phyloP scores from a whole-genome alignment of 2,329 filamentous ascomycete genomes.

The Allantophomopsis cytisporea region DNA sequence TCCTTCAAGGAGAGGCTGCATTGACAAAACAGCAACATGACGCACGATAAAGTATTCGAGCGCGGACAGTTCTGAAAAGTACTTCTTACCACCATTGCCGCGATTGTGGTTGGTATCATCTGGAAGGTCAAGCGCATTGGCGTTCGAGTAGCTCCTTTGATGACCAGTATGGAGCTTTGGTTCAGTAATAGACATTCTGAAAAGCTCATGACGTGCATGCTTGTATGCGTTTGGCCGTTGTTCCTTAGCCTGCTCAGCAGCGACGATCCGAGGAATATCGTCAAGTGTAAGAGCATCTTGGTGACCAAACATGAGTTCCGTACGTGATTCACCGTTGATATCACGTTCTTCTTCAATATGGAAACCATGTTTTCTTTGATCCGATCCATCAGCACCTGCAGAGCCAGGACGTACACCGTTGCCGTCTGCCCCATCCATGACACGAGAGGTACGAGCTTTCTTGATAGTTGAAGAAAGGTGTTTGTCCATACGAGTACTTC shows the following conservation, averaged over 20 bases:
- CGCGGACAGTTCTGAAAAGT: conserved; percentile 91
- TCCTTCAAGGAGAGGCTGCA: conserved; percentile 81
- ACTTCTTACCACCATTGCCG: conserved; percentile 45
- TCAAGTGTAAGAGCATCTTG: conserved; percentile 88
- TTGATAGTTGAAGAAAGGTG: conserved; percentile 87
- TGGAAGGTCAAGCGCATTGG: conserved; percentile 33
- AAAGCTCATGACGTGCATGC: conserved; percentile 57
- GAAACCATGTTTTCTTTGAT: conserved; percentile 42
- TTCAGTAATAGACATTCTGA: conserved; percentile 39
- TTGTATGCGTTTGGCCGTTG: conserved; percentile 72
- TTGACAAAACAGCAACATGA: conserved; percentile 85
- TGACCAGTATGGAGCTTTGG: conserved; percentile 57
- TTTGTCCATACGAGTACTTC: conserved; percentile 88
- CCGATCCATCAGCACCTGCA: conserved; percentile 44
- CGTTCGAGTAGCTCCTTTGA: conserved; percentile 50
- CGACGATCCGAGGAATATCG: conserved; percentile 91
- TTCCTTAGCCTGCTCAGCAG: conserved; percentile 87
- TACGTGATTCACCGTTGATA: conserved; percentile 51
- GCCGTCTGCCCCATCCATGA: conserved; percentile 79
- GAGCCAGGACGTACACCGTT: conserved; percentile 56
- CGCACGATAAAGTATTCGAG: conserved; percentile 96
- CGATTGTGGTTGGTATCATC: conserved; percentile 35
- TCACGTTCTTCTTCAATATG: conserved; percentile 74
- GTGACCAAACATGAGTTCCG: conserved; percentile 76
- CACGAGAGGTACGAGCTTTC: conserved; percentile 78